Evolutionary conservation across 108 stramenopile genomes (phyloP).

Genomic region (Cylindrotheca fusiformis): DNA sequence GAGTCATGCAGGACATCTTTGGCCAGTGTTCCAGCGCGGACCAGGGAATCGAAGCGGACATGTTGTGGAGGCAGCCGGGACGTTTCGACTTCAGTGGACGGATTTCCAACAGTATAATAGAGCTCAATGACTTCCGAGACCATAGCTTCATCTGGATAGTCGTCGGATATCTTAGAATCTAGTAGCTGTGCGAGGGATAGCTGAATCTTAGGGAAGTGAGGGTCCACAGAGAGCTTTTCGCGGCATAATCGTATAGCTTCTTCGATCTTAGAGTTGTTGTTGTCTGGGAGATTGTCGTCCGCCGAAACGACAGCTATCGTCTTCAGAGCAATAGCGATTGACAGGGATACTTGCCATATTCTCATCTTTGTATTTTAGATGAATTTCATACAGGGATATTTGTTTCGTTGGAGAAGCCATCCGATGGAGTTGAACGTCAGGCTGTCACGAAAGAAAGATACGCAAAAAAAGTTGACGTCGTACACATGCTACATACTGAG

Average conservation of each 20-base stretch:
- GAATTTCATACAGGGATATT: too few species aligned
- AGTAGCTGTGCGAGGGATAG: not conserved
- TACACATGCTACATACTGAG: too few species aligned
- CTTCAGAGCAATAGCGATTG: too few species aligned
- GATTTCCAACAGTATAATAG: not conserved
- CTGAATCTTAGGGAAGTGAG: conserved; percentile 2
- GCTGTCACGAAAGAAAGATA: too few species aligned
- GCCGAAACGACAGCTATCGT: too few species aligned
- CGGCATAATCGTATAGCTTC: conserved; percentile 6
- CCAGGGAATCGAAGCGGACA: not conserved
- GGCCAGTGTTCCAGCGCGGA: not conserved
- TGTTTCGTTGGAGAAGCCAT: too few species aligned
- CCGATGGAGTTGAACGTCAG: too few species aligned
- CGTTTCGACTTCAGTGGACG: not conserved
- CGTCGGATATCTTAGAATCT: not conserved
- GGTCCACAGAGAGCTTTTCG: conserved; percentile 5
- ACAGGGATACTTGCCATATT: too few species aligned
- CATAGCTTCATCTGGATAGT: not conserved
- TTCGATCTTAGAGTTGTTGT: too few species aligned
- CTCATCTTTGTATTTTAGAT: too few species aligned
- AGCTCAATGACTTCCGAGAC: not conserved
- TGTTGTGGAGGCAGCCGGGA: not conserved
- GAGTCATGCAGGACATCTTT: not conserved
- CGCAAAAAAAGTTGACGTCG: too few species aligned
- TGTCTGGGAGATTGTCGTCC: too few species aligned